Base-by-base conservation (phyloP, 176 grass and related monocot genomes). In the Phyllostachys edulis region DNA sequence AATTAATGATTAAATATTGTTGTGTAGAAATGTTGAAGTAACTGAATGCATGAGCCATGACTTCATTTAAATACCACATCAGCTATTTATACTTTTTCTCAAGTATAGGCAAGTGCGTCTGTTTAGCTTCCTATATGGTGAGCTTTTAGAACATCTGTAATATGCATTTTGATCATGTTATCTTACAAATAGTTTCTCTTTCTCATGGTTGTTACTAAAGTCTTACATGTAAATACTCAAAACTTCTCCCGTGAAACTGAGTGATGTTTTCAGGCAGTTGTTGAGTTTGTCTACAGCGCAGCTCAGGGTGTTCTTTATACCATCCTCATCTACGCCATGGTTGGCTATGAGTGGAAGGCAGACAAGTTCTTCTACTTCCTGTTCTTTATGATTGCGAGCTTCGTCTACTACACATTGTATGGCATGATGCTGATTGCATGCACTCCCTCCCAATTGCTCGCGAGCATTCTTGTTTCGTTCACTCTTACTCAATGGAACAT, bases 381-480 rank as follows among this genome's bases (percentile, higher is more conserved):
- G 59, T 93, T 79, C 91, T 90, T 93, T 73, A 38, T 88, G 0
- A 26, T 73, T 11, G 69, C 87, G 52, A 90, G 85, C 86, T 94
- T 97, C 79, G 79, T 69, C 87, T 93, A 94, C 82, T 97, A 94
- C 82, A 84, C 87, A 70, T 62, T 90, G 37, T 93, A 90, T 17
- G 95, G 95, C 40, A 94, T 94, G 92, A 97, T 94, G 92, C 20
- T 87, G 18, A 87, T 97, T 11, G 55, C 92, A 34, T 41, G 73
- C 66, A 97, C 95, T 17, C 95, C 95, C 2, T 91, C 86, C 16
- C 78, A 88, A 38, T 18, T 94, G 62, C 78, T 93, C 12, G 92
- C 92, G 16, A 81, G 50, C 64, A 91, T 97, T 36, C 60, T 94
- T 7, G 82, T 90, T 23, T 76, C 86, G 1, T 97, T 97, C 69